Base-by-base conservation (phyloP, 2,329 filamentous ascomycete genomes). In the Fusarium liriodendri region DNA sequence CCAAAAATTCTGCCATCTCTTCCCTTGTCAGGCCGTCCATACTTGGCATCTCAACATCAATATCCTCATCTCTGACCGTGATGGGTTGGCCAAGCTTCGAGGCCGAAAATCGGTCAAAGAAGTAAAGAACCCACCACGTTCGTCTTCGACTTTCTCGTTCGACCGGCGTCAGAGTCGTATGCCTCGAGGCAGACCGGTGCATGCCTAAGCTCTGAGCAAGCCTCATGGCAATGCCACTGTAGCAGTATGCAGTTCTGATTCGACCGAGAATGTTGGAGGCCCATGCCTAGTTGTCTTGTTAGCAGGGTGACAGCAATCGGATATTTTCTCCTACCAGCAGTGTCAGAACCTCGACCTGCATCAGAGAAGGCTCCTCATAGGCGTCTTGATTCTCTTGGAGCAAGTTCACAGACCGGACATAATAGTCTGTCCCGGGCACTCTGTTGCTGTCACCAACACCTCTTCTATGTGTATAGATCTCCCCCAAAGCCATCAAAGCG, bases 401-500 rank as follows among this genome's bases (percentile, higher is more conserved):
- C 22, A 85, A 55, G 2, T 79, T 81, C 62, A 86, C 79, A 1
- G 85, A 80, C 8, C 79, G 78, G 4, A 84, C 79, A 72, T 85
- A 86, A 54, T 85, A 86, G 1, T 82, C 81, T 2, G 83, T 85
- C 0, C 85, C 85, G 0, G 85, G 84, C 1, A 86, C 83, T 1
- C 67, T 58, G 1, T 75, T 72, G 3, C 73, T 77, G 13, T 64
- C 80, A 67, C 73, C 78, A 0, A 77, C 73, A 0, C 76, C 75
- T 2, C 82, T 80, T 1, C 83, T 76, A 58, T 83, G 83, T 0
- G 84, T 84, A 65, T 86, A 86, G 3, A 84, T 83, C 59, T 86
- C 84, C 0, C 85, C 85, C 45, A 86, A 79, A 0, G 83, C 83
- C 77, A 86, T 85, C 10, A 86, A 71, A 0, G 82, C 82, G 50